These are phyloP conservation scores for Yamadazyma dendronema DNA, from an alignment of 1,139 yeast species.

Conservation along the genomic window DNA sequence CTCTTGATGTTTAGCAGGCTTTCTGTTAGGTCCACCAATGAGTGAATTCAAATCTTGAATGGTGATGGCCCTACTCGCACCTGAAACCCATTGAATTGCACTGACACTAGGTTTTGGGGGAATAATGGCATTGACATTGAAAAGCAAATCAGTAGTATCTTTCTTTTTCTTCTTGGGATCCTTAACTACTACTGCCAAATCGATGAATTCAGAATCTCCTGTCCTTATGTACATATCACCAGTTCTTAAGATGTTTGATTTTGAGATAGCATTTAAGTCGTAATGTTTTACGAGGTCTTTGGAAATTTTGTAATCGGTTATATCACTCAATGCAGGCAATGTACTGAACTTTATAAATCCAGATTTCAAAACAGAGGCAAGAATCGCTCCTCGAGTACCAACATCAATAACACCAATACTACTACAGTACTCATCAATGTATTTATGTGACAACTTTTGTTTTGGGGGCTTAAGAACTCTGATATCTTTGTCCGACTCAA, in stretches of 20 bases:
- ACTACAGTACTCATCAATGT: constrained; percentile 62
- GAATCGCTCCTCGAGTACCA: constrained; percentile 28
- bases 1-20: constrained; percentile 53
- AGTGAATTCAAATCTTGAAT: constrained; percentile 57
- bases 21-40: constrained; percentile 61
- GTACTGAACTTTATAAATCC: constrained; percentile 41
- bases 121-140: constrained; percentile 57
- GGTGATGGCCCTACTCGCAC: constrained; percentile 55
- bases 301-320: constrained; percentile 36
- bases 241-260: constrained; percentile 49
- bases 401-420: constrained; percentile 37
- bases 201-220: constrained; percentile 52
- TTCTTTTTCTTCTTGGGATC: constrained; percentile 33
- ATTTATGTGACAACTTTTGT: constrained; percentile 60
- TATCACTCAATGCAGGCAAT: constrained; percentile 39
- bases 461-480: constrained; percentile 63
- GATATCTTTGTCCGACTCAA: constrained; percentile 60
- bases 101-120: constrained; percentile 83
- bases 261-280: constrained; percentile 24
- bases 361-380: constrained; percentile 36
- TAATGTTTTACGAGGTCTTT: constrained; percentile 30
- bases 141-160: constrained; percentile 48
- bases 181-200: constrained; percentile 35
- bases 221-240: constrained; percentile 74
- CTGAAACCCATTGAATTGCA: constrained; percentile 85